Base-by-base conservation (phyloP, 1,139 yeast species). In the Saccharomyces hybrid region DNA sequence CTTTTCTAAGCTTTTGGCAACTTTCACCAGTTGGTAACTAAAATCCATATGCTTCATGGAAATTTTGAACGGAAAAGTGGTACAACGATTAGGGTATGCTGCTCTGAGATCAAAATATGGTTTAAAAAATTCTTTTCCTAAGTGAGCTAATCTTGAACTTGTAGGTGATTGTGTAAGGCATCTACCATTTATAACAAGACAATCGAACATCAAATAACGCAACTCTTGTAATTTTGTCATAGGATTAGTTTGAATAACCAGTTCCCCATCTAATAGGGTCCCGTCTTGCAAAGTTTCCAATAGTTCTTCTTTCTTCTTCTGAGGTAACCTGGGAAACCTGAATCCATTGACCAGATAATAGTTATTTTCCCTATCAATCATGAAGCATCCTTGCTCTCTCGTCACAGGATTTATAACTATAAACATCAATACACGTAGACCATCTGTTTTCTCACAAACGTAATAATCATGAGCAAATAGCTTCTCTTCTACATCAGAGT, bases 361-460 rank as follows among this genome's bases (percentile, higher is more conserved):
- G 59, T 91, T 95, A 67, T 90, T 88, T 61, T 86, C 95, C 64
- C 99, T 77, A 41, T 95, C 93, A 52, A 95, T 85, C 60, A 82
- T 78, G 74, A 75, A 91, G 67, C 78, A 88, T n/a, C 83, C 84
- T 60, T 80, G 93, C 64, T 86, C 91, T 19, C 84, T 86, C 2
- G 88, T 82, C 9, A 69, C 66, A 2, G 89, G 84, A 65, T 87
- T 91, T 65, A 88, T 75, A 47, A 86, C 71, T 3, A 86, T 79
- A 56, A 86, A 75, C 68, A 86, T 72, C 50, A 93, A 73, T 58
- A 95, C 88, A 55, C 99, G 76, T 53, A 93, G 75, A 0, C 99
- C 99, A 70, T 95, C 99, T 0, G 95, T 83, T 69, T 95, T 95
- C 67, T 95, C 99, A 73, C 99, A 93, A 0, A 93, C 99, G 64